phyloP scores from a whole-genome alignment of 106 monocot species.

The Phalaenopsis equestris region DNA sequence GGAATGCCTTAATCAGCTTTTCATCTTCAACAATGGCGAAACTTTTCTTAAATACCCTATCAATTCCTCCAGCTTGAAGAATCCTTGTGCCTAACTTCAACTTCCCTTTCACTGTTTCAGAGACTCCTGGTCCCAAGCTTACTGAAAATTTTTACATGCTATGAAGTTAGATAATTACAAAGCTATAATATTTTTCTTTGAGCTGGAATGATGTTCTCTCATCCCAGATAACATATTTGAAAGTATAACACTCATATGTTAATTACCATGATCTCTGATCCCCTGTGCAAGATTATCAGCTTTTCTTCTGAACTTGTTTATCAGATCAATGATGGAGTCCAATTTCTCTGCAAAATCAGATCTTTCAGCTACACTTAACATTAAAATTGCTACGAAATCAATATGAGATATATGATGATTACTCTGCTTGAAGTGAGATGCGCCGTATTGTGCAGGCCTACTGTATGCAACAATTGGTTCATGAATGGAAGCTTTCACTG shows the following conservation, averaged over 20 bases:
- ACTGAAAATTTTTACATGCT: constrained; percentile 14
- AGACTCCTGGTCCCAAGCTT: constrained; percentile 24
- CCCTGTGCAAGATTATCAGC: constrained; percentile 22
- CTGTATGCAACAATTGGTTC: constrained; percentile 1
- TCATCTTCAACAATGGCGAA: constrained; percentile 23
- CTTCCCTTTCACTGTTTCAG: constrained; percentile 38
- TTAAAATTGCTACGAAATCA: not conserved
- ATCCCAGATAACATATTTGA: not conserved
- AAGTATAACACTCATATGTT: not conserved
- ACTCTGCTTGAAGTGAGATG: constrained; percentile 16
- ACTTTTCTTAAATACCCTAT: constrained; percentile 22
- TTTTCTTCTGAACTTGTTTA: constrained; percentile 30
- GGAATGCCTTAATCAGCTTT: constrained; percentile 26
- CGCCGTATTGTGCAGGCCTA: constrained; percentile 5
- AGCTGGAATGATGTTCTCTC: not conserved
- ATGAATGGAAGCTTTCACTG: constrained; percentile 8
- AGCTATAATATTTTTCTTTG: not conserved
- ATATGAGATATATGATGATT: constrained; percentile 2
- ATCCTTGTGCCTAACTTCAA: constrained; percentile 30
- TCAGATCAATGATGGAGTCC: constrained; percentile 15
- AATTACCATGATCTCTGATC: constrained; percentile 25
- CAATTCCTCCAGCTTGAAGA: constrained; percentile 28
- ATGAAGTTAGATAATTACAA: not conserved
- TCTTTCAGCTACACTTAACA: not conserved
- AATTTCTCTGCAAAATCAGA: constrained; percentile 21